Evolutionary conservation across 2,329 filamentous ascomycete species (phyloP), one percentile per base, ranked within the genome.

Genomic region (Cladosporium velox): DNA sequence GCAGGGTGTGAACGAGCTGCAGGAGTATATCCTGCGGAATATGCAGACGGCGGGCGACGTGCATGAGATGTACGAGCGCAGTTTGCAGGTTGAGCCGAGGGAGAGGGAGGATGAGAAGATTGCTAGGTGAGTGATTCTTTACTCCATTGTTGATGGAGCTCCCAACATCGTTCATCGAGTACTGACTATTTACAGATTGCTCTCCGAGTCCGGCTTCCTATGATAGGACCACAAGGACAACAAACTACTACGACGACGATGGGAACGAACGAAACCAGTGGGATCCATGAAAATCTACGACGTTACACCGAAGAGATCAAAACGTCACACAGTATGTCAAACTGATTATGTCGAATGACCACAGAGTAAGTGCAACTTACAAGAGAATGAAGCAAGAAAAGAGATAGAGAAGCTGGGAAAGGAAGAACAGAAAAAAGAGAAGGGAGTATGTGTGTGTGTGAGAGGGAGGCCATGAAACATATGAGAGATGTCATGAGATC

Each of bases 71-170:
- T 99, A 98, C 83, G 93, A 98, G 79, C 93, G 93, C 85, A 97
- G 93, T 81, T 83, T 99, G 81, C 86, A 90, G 75, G 89, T 99
- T 67, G 95, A 99, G 79, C 95, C 95, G 69, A 87, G 95, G 74
- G 95, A 99, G 83, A 87, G 95, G 74, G 95, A 99, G 82, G 95
- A 99, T 77, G 95, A 99, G 82, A 98, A 98, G 86, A 98, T 99
- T 84, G 94, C 97, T 77, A 96, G 95, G 93, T 96, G 89, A 76
- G 79, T 75, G 76, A 64, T 35, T 51, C 5, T 44, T 24, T 8
- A 21, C 32, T 11, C 60, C 21, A 64, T 49, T 49, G 41, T 34
- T 49, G 26, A 60, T 21, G 4, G 54, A 62, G 30, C 34, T 35
- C 11, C 30, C 15, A 41, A 30, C 3, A 63, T 34, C 65, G 61